phyloP scores from a whole-genome alignment of 169 alveolate genomes.

The Theileria sp. region DNA sequence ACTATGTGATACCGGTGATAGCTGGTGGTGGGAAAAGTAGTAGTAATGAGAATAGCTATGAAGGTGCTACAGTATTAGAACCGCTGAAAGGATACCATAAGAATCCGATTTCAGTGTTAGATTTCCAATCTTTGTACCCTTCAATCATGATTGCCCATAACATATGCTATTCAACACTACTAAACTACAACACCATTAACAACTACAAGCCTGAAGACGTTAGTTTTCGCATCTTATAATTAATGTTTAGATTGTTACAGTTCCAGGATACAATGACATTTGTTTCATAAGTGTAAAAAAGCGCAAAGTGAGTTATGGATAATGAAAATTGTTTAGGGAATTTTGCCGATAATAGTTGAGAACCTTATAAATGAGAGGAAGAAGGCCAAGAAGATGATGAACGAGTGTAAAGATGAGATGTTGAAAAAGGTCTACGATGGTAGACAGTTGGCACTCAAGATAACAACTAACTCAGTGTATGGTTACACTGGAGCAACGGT shows the following conservation, averaged over 20 bases:
- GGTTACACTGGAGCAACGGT: constrained; percentile 99
- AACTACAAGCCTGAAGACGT: constrained; percentile 53
- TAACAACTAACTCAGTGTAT: constrained; percentile 98
- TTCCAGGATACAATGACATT: constrained; percentile 54
- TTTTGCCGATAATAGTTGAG: constrained; percentile 95
- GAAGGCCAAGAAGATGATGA: constrained; percentile 90
- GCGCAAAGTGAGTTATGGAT: constrained; percentile 21
- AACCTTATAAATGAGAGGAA: constrained; percentile 95
- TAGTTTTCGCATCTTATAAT: neutral
- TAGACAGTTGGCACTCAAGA: constrained; percentile 96
- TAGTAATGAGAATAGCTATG: constrained; percentile 80
- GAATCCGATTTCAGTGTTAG: constrained; percentile 98
- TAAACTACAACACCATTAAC: constrained; percentile 66
- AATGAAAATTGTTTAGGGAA: constrained; percentile 81
- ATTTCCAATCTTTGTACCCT: constrained; percentile 99
- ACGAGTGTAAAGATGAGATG: constrained; percentile 89
- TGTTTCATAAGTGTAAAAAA: constrained; percentile 48
- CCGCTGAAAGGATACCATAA: constrained; percentile 93
- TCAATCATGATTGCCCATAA: constrained; percentile 99
- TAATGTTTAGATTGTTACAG: constrained; percentile 12
- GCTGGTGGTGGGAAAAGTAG: constrained; percentile 37
- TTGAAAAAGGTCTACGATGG: constrained; percentile 96
- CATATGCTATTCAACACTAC: constrained; percentile 94
- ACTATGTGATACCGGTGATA: constrained; percentile 89
- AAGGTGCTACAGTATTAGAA: constrained; percentile 95